A percentile compares a stretch with the other conserved stretches of the same genome.
phyloP scores from a whole-genome alignment of 202 grass and related monocot species.

The Tripidium arundinaceum region DNA sequence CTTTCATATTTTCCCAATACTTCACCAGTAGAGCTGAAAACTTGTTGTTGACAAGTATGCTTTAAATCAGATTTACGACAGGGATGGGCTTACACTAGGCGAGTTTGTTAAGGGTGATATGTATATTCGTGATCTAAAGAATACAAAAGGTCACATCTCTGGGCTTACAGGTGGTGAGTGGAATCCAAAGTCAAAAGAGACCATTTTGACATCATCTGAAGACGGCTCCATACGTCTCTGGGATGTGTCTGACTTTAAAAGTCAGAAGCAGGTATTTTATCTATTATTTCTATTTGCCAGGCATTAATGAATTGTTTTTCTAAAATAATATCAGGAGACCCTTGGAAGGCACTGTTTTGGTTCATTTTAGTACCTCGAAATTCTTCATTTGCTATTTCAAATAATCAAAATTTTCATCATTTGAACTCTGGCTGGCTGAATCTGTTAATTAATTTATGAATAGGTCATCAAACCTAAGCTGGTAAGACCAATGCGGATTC shows the following conservation, averaged over 20 bases:
- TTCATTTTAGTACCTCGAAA: constrained; percentile 3
- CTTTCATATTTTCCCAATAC: constrained; percentile 17
- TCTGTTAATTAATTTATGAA: neutral
- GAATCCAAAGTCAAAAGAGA: constrained; percentile 97
- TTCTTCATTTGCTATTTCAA: neutral
- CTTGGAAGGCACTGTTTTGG: constrained; percentile 21
- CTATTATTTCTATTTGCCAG: neutral
- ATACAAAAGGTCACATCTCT: constrained; percentile 96
- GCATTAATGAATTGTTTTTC: neutral
- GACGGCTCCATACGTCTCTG: constrained; percentile 91
- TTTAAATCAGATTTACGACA: constrained; percentile 80
- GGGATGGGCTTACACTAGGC: constrained; percentile 83
- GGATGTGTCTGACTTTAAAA: constrained; percentile 84
- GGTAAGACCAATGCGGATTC: constrained; percentile 64
- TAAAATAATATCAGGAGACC: neutral
- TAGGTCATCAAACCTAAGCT: constrained; percentile 98
- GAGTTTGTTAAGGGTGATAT: constrained; percentile 97
- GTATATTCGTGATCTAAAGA: constrained; percentile 98
- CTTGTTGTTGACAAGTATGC: constrained; percentile 13
- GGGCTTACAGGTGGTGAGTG: constrained; percentile 88
- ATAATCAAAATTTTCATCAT: neutral
- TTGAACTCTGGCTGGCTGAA: constrained; percentile 2
- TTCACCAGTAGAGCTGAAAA: neutral
- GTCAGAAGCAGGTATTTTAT: constrained; percentile 86
- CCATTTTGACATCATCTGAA: constrained; percentile 94